Conservation (phyloP, 2,329 filamentous ascomycete species). For the Chlorencoelia australis region DNA sequence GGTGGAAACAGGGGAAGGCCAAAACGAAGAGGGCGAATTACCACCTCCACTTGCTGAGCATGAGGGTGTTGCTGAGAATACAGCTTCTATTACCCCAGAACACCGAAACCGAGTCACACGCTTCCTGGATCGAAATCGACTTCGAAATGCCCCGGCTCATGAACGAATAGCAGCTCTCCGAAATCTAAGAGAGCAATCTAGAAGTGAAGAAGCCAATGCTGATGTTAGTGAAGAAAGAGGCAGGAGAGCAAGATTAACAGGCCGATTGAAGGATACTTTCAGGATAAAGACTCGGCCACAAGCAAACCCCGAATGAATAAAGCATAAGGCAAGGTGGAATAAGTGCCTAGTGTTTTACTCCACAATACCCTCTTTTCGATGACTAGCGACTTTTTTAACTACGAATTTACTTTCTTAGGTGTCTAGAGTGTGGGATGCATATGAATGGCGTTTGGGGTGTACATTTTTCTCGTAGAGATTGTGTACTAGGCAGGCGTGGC, state of each 20-base stretch:
- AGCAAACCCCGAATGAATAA: too few species aligned
- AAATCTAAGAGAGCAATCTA: conserved; percentile 34
- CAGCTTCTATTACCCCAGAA: conserved; percentile 27
- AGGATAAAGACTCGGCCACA: conserved; percentile 22
- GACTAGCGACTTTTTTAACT: too few species aligned
- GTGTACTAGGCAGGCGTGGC: too few species aligned
- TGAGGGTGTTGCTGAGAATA: conserved; percentile 14
- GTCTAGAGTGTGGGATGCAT: too few species aligned
- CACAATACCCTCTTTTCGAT: too few species aligned
- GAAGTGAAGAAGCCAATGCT: conserved; percentile 9
- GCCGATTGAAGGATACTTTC: conserved; percentile 21
- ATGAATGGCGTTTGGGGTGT: too few species aligned
- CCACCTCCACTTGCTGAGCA: conserved; percentile 20
- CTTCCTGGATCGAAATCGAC: conserved; percentile 44
- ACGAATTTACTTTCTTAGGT: too few species aligned
- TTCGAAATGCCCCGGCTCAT: conserved; percentile 48
- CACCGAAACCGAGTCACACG: conserved; percentile 38
- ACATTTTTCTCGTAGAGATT: too few species aligned
- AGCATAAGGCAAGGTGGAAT: too few species aligned
- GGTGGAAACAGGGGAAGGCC: conserved; percentile 29
- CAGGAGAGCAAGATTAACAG: conserved; percentile 21
- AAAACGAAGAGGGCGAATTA: conserved; percentile 21
- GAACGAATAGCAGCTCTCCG: conserved; percentile 53
- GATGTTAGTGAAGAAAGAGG: conserved; percentile 16
- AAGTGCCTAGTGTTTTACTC: too few species aligned